Evolutionary conservation across 2,329 filamentous ascomycete genomes (phyloP), one percentile per base, ranked within the genome.

Genomic region (Cladorrhinum sp.): DNA sequence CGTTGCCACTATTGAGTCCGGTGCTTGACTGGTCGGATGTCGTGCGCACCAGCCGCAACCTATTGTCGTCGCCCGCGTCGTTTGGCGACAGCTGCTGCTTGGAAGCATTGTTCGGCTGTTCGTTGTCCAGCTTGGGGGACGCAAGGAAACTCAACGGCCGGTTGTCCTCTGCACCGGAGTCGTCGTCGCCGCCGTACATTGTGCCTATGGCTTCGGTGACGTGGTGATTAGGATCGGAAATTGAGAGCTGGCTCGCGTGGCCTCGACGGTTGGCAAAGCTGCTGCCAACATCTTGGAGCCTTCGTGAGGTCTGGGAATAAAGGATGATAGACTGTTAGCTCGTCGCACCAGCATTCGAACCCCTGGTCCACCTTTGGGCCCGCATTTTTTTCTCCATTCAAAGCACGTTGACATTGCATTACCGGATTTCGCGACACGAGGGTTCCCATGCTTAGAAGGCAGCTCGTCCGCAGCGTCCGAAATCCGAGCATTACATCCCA

Each of bases 121-220:
- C 82, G 49, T 79, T 83, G 61, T 78, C 80, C 63, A 82, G 80
- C 26, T 82, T 79, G 48, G 42, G 42, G 16, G 82, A 78, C 53
- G 80, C 81, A 67, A 93, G 81, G 76, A 92, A 95, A 77, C 90
- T 94, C 69, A 93, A 76, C 36, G 90, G 90, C 51, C 89, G 86
- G 46, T 80, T 67, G 59, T 76, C 75, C 62, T 79, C 78, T 62
- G 71, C 65, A 26, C 73, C 68, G 2, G 76, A 84, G 69, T 91
- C 85, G 67, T 87, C 85, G 70, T 86, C 85, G 71, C 91, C 89
- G 70, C 90, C 91, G 76, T 97, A 96, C 76, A 96, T 85, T 69
- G 92, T 92, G 57, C 91, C 91, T 75, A 96, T 96, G 62, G 92
- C 90, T 75, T 96, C 93, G 60, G 92, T 96, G 73, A 96, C 91